These are phyloP conservation scores for Scedosporium boydii DNA, from an alignment of 2,329 filamentous ascomycete species.

Conservation along the genomic window DNA sequence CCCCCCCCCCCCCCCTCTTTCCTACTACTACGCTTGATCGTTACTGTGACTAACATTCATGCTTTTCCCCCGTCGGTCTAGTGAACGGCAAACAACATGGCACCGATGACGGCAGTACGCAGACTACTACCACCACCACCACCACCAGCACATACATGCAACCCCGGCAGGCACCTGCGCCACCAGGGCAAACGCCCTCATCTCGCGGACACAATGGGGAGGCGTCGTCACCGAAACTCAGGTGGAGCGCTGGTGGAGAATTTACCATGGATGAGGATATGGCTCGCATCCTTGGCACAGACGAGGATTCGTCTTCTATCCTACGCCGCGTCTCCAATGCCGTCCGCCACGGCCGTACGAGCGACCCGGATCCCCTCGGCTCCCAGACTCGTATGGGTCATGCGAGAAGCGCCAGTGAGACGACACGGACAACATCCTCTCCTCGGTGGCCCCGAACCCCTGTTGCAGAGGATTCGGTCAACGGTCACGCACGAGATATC, in stretches of 20 bases:
- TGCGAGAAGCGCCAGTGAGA: slow-evolving; percentile 56
- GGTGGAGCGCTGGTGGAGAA: slow-evolving; percentile 72
- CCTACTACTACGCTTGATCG: neutral
- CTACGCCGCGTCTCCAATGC: slow-evolving; percentile 86
- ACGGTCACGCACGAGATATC: slow-evolving; percentile 46
- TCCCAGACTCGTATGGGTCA: slow-evolving; percentile 32
- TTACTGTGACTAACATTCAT: neutral
- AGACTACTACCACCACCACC: slow-evolving; percentile 11
- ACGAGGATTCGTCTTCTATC: slow-evolving; percentile 70
- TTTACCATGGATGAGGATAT: slow-evolving; percentile 96
- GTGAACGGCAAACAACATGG: slow-evolving; percentile 1
- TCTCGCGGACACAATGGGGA: neutral
- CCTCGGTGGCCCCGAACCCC: slow-evolving; percentile 64
- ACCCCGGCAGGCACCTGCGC: slow-evolving; percentile 45
- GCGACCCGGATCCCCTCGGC: slow-evolving; percentile 53
- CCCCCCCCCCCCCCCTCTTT: too few relatives aligned
- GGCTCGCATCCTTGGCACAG: slow-evolving; percentile 73
- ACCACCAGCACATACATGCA: slow-evolving; percentile 46
- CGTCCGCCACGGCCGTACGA: slow-evolving; percentile 84
- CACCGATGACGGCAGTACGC: neutral
- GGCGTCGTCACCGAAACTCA: slow-evolving; percentile 42
- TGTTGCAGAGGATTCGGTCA: slow-evolving; percentile 42
- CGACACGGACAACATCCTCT: slow-evolving; percentile 53
- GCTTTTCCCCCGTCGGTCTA: neutral
- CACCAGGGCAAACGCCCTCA: slow-evolving; percentile 23